Base-by-base conservation (phyloP, 768 basidiomycete genomes). In the Amanita subjunquillea region DNA sequence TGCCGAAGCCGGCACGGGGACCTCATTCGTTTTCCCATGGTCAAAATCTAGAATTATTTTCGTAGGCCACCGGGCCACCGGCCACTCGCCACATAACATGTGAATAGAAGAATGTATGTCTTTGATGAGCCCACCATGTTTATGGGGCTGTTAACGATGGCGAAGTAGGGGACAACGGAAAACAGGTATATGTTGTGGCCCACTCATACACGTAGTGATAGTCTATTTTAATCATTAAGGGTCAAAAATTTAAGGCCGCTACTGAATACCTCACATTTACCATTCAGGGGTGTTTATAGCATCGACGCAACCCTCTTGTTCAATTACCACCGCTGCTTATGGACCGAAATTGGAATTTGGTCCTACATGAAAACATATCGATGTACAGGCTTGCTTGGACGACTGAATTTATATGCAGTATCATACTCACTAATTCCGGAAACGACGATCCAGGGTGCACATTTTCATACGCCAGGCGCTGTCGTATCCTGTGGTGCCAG, bases 221-320 rank as follows among this genome's bases (percentile, higher is more conserved):
- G 61, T 78, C 75, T 75, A 68, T 2, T 34, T 13, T 13, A 3
- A 34, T 34, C 34, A 13, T 34, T 34, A 13, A 34, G 34, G 34
- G 34, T 13, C 34, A 13, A 34, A 13, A 34, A 12, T 34, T 34
- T 5, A 34, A 34, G 34, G 4, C 34, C 13, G 34, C 34, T 34
- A 4, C 13, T 34, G 32, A 34, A 34, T 29, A 29, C 7, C 76
- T 58, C 56, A 78, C 43, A 79, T 77, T 56, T 65, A 63, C 75
- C 75, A 80, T 59, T 79, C 72, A 0, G 78, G 78, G 4, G 72
- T 76, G 55, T 80, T 77, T 50, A 80, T 77, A 9, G 77, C 78
- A 59, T 73, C 78, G 41, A 79, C 65, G 55, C 73, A 75, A 6
- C 76, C 75, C 57, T 77, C 68, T 56, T 77, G 77, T 57, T 79